Evolutionary conservation across 345 rosid species (phyloP), one percentile per base, ranked within the genome.

Genomic region (Dipteronia dyeriana): DNA sequence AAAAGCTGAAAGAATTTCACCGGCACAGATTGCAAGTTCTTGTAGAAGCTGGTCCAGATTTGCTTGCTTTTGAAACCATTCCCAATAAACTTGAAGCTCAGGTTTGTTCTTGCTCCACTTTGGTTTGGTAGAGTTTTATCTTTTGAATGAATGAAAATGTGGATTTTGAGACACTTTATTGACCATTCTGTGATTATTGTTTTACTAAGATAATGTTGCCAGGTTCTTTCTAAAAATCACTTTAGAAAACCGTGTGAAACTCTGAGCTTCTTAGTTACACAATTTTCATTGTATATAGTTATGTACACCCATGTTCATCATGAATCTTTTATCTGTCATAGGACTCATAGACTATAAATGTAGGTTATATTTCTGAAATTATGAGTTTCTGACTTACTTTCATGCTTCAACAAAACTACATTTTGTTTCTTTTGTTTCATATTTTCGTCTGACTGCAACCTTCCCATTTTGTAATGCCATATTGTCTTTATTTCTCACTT

Each of bases 81-180:
- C 97, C 98, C 9, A 95, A 92, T 64, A 95, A 89, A 82, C 93
- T 95, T 34, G 98, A 95, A 83, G 92, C 99, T 74, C 94, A 91
- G 97, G 98, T 90, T 67, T 62, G 83, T 69, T 75, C 73, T 76
- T 70, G 63, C 76, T 12, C 64, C 7, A 31, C 10, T 56, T 31
- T 71, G 75, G 25, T 56, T 39, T 53, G 66, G 26, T 59, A 2
- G 63, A 20, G 3, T 59, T 13, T 12, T 29, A 25, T 51, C 62
- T 70, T 49, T 53, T 71, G 63, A 56, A 9, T 53, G 23, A 29
- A 53, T 53, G 38, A 53, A 20, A n/a, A 34, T 53, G 43, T 54
- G 43, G 63, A 34, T 22, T 59, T 29, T 20, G 41, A 53, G 72
- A 6, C 59, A 69, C 7, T 6, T 41, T 67, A 16, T 26, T 34